phyloP scores from a whole-genome alignment of 1,139 yeast species.

The Hansenula sp. region DNA sequence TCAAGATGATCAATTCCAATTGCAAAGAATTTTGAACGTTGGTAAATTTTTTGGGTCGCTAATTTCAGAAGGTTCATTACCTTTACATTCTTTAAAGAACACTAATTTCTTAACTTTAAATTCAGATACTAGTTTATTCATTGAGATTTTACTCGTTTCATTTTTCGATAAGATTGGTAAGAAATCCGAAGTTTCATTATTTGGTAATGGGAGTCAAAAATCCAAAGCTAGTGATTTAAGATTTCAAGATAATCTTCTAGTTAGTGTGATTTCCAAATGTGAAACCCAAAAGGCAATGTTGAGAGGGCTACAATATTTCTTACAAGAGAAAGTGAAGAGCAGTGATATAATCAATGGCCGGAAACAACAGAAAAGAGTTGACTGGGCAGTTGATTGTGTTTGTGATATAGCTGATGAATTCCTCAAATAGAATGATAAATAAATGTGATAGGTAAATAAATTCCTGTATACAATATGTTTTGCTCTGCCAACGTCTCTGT shows the following conservation, averaged over 20 bases:
- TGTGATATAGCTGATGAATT: slow-evolving; percentile 53
- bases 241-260: slow-evolving; percentile 53
- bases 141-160: slow-evolving; percentile 70
- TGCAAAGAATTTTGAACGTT: slow-evolving; percentile 61
- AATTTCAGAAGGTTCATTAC: slow-evolving; percentile 67
- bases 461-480: too few relatives aligned
- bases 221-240: slow-evolving; percentile 34
- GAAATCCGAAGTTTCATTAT: slow-evolving; percentile 50
- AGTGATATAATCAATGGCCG: slow-evolving; percentile 53
- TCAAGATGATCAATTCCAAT: slow-evolving; percentile 43
- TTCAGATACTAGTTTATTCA: slow-evolving; percentile 60
- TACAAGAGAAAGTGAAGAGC: slow-evolving; percentile 47
- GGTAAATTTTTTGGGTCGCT: slow-evolving; percentile 79
- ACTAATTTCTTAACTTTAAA: slow-evolving; percentile 74
- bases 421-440: slow-evolving; percentile 18
- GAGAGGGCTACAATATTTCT: slow-evolving; percentile 72
- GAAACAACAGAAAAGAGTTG: slow-evolving; percentile 58
- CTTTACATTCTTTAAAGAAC: slow-evolving; percentile 68
- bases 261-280: slow-evolving; percentile 54
- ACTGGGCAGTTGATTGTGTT: slow-evolving; percentile 65
- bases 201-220: slow-evolving; percentile 39
- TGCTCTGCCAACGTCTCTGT: too few relatives aligned
- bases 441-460: neutral
- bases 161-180: slow-evolving; percentile 65
- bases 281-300: slow-evolving; percentile 59